Evolutionary conservation across 768 basidiomycete genomes (phyloP).

Genomic region (Podaxis sp.): DNA sequence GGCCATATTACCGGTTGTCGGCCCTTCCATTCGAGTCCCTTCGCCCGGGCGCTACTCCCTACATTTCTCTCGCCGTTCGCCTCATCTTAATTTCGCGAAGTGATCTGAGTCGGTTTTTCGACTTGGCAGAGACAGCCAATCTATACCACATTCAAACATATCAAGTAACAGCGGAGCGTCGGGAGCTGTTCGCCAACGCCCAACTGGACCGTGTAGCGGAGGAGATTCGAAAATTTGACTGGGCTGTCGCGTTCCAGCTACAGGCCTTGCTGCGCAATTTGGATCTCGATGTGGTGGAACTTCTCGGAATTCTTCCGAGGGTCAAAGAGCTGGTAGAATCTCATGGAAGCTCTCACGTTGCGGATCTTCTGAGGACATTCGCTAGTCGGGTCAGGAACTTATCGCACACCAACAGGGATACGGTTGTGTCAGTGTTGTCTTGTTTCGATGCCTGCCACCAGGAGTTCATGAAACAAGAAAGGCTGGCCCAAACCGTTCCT

Average conservation of each 20-base stretch:
- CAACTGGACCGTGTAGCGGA: constrained; percentile 28
- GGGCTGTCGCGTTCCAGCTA: constrained; percentile 58
- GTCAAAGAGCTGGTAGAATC: constrained; percentile 29
- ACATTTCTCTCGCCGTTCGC: constrained; percentile 49
- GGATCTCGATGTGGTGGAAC: constrained; percentile 46
- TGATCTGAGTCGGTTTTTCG: constrained; percentile 38
- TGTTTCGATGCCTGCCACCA: constrained; percentile 29
- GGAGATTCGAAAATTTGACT: constrained; percentile 37
- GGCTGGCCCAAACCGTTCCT: constrained; percentile 24
- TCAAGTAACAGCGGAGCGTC: constrained; percentile 36
- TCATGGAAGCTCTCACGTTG: constrained; percentile 35
- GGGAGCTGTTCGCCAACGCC: constrained; percentile 42
- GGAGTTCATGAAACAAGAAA: constrained; percentile 25
- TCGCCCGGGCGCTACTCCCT: constrained; percentile 48
- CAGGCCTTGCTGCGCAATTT: constrained; percentile 41
- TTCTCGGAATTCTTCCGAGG: constrained; percentile 37
- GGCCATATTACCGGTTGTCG: constrained; percentile 31
- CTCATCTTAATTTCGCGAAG: constrained; percentile 37
- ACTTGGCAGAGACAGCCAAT: constrained; percentile 37
- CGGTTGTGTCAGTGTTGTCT: constrained; percentile 20
- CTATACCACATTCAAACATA: constrained; percentile 34
- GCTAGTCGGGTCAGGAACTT: constrained; percentile 23
- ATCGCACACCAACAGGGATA: constrained; percentile 22
- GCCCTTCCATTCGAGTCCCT: constrained; percentile 35
- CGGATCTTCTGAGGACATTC: constrained; percentile 42